Evolutionary conservation across 306 rosid genomes (phyloP).

Genomic region (Purshia tridentata): DNA sequence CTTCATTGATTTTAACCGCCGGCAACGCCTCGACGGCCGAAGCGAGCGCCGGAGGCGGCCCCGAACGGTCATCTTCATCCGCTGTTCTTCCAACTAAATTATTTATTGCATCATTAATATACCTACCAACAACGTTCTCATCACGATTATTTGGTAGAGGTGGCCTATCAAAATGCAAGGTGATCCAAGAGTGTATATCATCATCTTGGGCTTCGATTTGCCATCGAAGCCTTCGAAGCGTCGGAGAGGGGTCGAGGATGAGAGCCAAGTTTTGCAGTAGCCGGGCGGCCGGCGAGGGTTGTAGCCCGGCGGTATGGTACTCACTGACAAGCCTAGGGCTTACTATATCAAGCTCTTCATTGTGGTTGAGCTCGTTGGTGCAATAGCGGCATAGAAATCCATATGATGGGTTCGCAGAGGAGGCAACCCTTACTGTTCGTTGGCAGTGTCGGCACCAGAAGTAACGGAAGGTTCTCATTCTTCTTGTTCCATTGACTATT

Average conservation of each 20-base stretch:
- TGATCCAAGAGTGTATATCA: conserved; percentile 42
- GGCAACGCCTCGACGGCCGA: conserved; percentile 42
- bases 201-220: conserved; percentile 19
- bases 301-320: conserved; percentile 9
- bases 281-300: conserved; percentile 26
- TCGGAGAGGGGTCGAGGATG: conserved; percentile 40
- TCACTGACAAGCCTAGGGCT: conserved; percentile 38
- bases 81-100: conserved; percentile 18
- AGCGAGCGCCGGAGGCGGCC: conserved; percentile 38
- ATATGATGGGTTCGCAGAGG: conserved; percentile 16
- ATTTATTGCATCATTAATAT: too few species aligned
- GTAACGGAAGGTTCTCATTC: conserved; percentile 62
- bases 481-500: conserved; percentile 47
- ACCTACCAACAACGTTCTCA: not conserved
- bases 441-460: conserved; percentile 34
- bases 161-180: conserved; percentile 33
- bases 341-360: conserved; percentile 41
- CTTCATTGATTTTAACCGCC: conserved; percentile 33
- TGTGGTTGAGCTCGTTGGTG: conserved; percentile 5
- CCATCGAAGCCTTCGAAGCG: conserved; percentile 22
- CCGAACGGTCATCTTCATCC: conserved; percentile 14
- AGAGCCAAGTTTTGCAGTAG: conserved; percentile 35
- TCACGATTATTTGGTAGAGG: not conserved
- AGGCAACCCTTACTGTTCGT: conserved; percentile 8
- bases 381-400: conserved; percentile 1